A percentile compares a stretch with the other conserved stretches of the same genome.
These are phyloP conservation scores for Penicillium paneum DNA, from an alignment of 2,329 filamentous ascomycete genomes.

Conservation along the genomic window DNA sequence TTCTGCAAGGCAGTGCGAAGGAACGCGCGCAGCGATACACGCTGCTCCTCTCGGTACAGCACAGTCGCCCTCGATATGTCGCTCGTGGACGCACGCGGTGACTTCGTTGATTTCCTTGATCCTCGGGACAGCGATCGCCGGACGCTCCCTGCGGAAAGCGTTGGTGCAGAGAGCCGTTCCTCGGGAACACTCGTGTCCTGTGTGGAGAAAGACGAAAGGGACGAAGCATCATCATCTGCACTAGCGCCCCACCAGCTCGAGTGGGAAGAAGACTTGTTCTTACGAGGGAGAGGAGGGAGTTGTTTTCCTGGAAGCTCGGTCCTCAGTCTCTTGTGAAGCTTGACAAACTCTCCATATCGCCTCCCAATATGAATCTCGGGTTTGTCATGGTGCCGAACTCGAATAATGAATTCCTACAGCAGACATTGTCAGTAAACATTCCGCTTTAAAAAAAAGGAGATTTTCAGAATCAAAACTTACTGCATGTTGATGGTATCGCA, in stretches of 20 bases:
- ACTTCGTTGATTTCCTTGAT: conserved; percentile 31
- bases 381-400: conserved; percentile 74
- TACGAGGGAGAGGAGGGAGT: conserved; percentile 79
- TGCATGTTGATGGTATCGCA: conserved; percentile 87
- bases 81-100: conserved; percentile 34
- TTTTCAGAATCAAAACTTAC: conserved; percentile 49
- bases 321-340: conserved; percentile 73
- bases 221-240: conserved; percentile 69
- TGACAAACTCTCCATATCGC: conserved; percentile 82
- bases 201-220: conserved; percentile 76
- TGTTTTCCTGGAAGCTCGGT: conserved; percentile 88
- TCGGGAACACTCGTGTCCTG: conserved; percentile 51
- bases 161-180: conserved; percentile 33
- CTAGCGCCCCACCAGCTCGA: conserved; percentile 55
- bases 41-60: conserved; percentile 82
- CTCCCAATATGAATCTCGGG: conserved; percentile 76
- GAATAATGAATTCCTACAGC: conserved; percentile 78
- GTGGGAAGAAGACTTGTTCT: conserved; percentile 79
- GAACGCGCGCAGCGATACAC: conserved; percentile 87
- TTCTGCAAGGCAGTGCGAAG: conserved; percentile 83
- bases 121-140: conserved; percentile 31
- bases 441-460: not conserved
- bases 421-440: not conserved
- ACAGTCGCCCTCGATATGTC: conserved; percentile 51
- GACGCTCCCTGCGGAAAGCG: conserved; percentile 29